Conservation (phyloP, 192 early-diverging fungal species). For the Podila clonocystis region DNA sequence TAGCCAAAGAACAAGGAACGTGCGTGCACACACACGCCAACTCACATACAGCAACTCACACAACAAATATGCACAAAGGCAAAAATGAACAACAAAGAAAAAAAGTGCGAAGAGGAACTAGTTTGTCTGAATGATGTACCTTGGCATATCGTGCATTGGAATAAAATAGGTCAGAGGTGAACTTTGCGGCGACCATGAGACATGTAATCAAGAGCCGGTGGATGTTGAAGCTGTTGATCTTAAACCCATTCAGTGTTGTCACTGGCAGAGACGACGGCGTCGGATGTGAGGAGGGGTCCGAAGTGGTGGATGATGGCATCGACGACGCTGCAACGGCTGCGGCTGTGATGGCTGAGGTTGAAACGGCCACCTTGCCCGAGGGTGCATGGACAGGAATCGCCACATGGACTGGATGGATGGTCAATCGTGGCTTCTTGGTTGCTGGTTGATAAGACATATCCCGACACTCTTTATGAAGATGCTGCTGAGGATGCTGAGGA, state of each 20-base stretch:
- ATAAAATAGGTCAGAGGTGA: conserved; percentile 79
- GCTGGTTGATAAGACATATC: background rate
- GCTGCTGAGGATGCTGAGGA: too few relatives aligned
- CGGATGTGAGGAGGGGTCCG: background rate
- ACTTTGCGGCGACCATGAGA: conserved; percentile 79
- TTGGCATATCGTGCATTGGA: conserved; percentile 81
- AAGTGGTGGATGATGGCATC: background rate
- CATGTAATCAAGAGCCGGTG: conserved; percentile 76
- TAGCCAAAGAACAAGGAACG: background rate
- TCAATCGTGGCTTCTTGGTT: background rate
- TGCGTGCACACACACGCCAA: too few relatives aligned
- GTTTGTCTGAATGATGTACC: conserved; percentile 24
- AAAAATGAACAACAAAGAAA: background rate
- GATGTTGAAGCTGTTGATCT: conserved; percentile 71
- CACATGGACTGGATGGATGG: background rate
- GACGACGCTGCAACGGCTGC: background rate
- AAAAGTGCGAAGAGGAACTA: too few relatives aligned
- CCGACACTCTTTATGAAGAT: too few relatives aligned
- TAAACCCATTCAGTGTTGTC: conserved; percentile 44
- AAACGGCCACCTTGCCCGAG: background rate
- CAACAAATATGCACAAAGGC: background rate
- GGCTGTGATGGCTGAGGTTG: background rate
- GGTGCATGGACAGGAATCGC: background rate
- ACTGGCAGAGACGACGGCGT: background rate
- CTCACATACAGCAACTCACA: background rate